Evolutionary conservation across 1,139 yeast genomes (phyloP), one percentile per base, ranked within the genome.

Genomic region (Kodamaea arcana): DNA sequence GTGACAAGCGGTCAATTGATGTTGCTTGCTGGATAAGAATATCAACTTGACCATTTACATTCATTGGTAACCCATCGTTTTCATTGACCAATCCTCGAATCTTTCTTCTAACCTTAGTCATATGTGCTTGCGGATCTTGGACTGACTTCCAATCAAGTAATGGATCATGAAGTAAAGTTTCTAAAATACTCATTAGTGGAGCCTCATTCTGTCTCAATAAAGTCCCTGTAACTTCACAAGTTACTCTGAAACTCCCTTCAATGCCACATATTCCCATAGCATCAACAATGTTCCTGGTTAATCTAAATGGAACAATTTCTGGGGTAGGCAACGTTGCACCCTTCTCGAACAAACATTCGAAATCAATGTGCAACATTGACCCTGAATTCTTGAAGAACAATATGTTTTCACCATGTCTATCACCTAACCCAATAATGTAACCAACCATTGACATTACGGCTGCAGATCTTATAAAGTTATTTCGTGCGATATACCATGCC

Each of bases 401-500:
- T 17, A 94, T 77, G 52, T 94, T 94, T 52, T 94, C 98, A 50
- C 95, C 85, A 54, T 94, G 99, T 21, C 99, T 70, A 58, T 94
- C 99, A 15, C 99, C 99, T 33, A 94, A 70, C 5, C 95, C 94
- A 30, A 83, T 69, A 37, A 92, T 79, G 54, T 85, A 87, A 0
- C 99, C 98, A 6, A 92, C 95, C 68, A 94, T 88, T 0, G 97
- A 90, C 98, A 94, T 94, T 0, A 90, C 98, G 0, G 97, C 97
- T 18, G 86, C 66, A 0, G 96, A 80, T 35, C 95, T 68, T 0
- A 86, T 79, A 53, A 77, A 94, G 18, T 72, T 66, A 32, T 80
- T 80, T 38, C 97, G 66, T 1, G 94, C 86, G 33, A 73, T 72
- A 43, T 87, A 82, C 98, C 98, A 94, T 1, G 78, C 68, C 10